phyloP scores from a whole-genome alignment of 495 filamentous ascomycete genomes.

The Saxophila tyrrhenica region DNA sequence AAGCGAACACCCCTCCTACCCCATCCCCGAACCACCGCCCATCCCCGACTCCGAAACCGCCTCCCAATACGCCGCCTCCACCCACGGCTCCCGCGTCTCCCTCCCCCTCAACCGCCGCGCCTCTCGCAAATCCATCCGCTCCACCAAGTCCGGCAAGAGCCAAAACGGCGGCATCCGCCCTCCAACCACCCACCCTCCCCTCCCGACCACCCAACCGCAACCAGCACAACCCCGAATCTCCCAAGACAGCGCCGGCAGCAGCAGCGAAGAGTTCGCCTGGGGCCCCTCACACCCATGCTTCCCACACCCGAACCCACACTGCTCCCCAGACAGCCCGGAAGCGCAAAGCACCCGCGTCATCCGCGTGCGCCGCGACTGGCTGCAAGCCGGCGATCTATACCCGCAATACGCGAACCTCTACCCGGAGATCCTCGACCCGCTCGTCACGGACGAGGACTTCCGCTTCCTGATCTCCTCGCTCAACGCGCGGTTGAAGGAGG shows the following conservation, averaged over 20 bases:
- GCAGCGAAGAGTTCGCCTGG: slow-evolving; percentile 46
- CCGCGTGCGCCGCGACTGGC: slow-evolving; percentile 81
- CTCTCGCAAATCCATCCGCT: slow-evolving; percentile 2
- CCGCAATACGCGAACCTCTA: slow-evolving; percentile 90
- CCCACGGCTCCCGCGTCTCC: slow-evolving; percentile 1
- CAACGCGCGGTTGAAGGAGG: slow-evolving; percentile 13
- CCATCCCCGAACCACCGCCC: background rate
- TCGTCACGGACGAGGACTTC: slow-evolving; percentile 55
- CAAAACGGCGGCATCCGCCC: background rate
- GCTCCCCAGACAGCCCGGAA: slow-evolving; percentile 63
- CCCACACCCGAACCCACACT: slow-evolving; percentile 86
- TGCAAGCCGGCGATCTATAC: slow-evolving; percentile 78
- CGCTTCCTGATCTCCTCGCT: slow-evolving; percentile 14
- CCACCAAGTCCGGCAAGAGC: background rate
- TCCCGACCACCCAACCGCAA: background rate
- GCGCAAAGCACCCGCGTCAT: slow-evolving; percentile 76
- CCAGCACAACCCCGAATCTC: too few relatives aligned
- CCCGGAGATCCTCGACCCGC: slow-evolving; percentile 84
- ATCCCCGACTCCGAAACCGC: background rate
- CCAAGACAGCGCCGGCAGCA: background rate
- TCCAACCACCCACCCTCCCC: background rate
- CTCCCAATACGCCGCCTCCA: background rate
- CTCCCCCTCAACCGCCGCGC: background rate
- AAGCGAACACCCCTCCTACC: background rate
- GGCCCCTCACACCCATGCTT: slow-evolving; percentile 83